phyloP scores from a whole-genome alignment of 2,329 filamentous ascomycete genomes.

The Aulographum hederae region DNA sequence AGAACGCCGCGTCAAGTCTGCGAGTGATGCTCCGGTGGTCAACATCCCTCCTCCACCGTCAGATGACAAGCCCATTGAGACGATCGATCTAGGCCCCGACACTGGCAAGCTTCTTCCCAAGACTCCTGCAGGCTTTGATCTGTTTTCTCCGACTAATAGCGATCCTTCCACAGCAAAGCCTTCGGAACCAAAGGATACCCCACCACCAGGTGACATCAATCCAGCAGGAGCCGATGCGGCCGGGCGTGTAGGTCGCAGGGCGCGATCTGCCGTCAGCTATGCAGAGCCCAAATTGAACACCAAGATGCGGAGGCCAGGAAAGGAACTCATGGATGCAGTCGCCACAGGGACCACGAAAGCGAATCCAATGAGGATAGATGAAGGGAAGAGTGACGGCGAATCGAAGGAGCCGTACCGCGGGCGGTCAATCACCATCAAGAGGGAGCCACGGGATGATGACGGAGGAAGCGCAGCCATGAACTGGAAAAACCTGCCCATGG shows the following conservation, averaged over 20 bases:
- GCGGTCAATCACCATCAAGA: not conserved
- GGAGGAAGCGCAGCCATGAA: not conserved
- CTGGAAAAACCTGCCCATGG: not conserved
- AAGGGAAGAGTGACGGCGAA: slow-evolving; percentile 8
- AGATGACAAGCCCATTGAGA: too few relatives aligned
- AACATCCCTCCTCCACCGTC: not conserved
- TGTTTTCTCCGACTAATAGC: slow-evolving; percentile 26
- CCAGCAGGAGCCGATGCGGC: slow-evolving; percentile 14
- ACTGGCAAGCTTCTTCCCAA: slow-evolving; percentile 16
- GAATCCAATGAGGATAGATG: slow-evolving; percentile 10
- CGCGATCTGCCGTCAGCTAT: slow-evolving; percentile 27
- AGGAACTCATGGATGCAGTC: slow-evolving; percentile 27
- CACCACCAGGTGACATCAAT: slow-evolving; percentile 22
- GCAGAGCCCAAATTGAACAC: slow-evolving; percentile 28
- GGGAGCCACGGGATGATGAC: slow-evolving; percentile 1
- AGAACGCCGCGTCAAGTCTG: slow-evolving; percentile 2
- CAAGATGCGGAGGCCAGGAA: slow-evolving; percentile 30
- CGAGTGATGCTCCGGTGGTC: not conserved
- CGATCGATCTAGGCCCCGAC: slow-evolving; percentile 4
- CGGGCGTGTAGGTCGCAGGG: slow-evolving; percentile 24
- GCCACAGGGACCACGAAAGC: slow-evolving; percentile 6
- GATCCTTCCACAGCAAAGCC: slow-evolving; percentile 19
- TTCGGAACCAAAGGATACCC: slow-evolving; percentile 21
- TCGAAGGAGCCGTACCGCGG: slow-evolving; percentile 5
- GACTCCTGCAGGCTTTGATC: slow-evolving; percentile 16